Percentiles rank a stretch among this genome's conserved stretches.
These are phyloP conservation scores for Colletotrichum musae DNA, from an alignment of 2,329 filamentous ascomycete species.

Conservation along the genomic window DNA sequence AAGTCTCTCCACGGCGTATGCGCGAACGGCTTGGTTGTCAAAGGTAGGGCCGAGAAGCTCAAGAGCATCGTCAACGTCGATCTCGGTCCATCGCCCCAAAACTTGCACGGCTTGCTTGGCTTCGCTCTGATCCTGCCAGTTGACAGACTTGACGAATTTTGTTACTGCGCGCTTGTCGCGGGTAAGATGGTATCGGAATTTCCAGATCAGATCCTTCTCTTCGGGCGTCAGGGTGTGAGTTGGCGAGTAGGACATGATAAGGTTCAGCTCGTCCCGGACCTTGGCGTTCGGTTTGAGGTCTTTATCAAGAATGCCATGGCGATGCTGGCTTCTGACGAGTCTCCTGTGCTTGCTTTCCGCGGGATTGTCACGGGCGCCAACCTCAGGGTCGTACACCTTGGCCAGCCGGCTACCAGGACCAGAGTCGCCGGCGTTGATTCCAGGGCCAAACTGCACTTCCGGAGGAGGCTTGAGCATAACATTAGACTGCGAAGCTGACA, in stretches of 20 bases:
- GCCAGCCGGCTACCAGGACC: conserved; percentile 75
- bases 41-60: conserved; percentile 95
- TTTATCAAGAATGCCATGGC: conserved; percentile 94
- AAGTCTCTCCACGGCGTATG: conserved; percentile 92
- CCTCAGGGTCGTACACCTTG: conserved; percentile 93
- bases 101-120: conserved; percentile 91
- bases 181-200: conserved; percentile 94
- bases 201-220: conserved; percentile 97
- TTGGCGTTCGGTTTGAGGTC: conserved; percentile 97
- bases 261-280: conserved; percentile 92
- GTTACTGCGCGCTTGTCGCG: conserved; percentile 93
- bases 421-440: conserved; percentile 79
- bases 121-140: conserved; percentile 90
- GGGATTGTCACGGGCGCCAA: conserved; percentile 90
- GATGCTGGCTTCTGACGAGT: conserved; percentile 88
- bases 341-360: conserved; percentile 95
- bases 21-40: conserved; percentile 87
- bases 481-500: conserved; percentile 75
- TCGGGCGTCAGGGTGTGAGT: conserved; percentile 90
- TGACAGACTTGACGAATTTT: conserved; percentile 98
- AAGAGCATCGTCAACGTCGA: conserved; percentile 96
- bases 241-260: conserved; percentile 92
- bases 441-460: conserved; percentile 90
- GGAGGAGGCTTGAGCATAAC: conserved; percentile 84
- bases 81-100: conserved; percentile 93